These are phyloP conservation scores for Artemisia argyi DNA, from an alignment of 129 eudicot species.

Conservation along the genomic window DNA sequence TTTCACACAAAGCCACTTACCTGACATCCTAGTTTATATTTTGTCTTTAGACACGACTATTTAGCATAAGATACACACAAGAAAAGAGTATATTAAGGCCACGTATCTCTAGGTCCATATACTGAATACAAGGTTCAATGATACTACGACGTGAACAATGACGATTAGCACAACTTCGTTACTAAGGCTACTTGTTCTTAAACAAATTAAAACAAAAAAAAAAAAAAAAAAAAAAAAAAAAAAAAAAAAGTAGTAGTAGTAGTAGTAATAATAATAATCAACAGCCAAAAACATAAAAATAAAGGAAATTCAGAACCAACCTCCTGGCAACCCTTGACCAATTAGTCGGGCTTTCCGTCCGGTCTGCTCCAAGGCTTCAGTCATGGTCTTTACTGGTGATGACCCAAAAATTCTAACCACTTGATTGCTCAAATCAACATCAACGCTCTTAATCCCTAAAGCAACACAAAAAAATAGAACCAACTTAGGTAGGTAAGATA, in stretches of 20 bases:
- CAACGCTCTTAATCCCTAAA: constrained; percentile 77
- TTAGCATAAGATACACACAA: no score
- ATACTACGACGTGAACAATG: background rate
- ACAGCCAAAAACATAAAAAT: background rate
- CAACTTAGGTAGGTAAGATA: background rate
- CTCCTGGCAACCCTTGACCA: constrained; percentile 95
- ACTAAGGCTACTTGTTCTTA: no score
- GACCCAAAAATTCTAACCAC: constrained; percentile 92
- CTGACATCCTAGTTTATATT: no score
- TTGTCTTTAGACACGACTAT: no score
- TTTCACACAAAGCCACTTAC: no score
- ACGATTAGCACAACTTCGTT: background rate
- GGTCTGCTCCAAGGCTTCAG: constrained; percentile 89
- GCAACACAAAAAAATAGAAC: background rate
- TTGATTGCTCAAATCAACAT: constrained; percentile 87
- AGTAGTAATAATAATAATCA: background rate
- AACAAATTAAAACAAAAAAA: no score
- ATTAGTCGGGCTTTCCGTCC: constrained; percentile 82
- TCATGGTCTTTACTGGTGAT: constrained; percentile 79
- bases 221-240: background rate
- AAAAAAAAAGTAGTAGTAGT: background rate
- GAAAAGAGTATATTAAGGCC: background rate
- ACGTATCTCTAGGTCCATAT: background rate
- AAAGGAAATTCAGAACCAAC: constrained; percentile 39
- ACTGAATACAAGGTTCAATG: background rate